Conservation (phyloP, 2,329 filamentous ascomycete species). For the Seiridium cupressi region DNA sequence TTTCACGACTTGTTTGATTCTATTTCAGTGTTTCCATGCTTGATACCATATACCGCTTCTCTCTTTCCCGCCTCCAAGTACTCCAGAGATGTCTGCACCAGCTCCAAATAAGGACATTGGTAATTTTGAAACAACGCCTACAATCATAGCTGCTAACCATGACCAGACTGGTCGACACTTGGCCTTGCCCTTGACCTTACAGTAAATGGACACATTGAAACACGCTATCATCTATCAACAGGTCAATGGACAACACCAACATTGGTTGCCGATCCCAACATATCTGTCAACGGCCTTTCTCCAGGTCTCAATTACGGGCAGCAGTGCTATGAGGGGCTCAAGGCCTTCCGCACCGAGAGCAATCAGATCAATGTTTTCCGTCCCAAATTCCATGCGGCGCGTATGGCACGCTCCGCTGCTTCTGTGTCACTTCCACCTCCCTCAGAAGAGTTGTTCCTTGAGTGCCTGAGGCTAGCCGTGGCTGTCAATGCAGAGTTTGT, state of each 20-base stretch:
- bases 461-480: background rate
- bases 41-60: background rate
- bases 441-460: conserved; percentile 1
- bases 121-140: background rate
- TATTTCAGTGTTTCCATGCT: background rate
- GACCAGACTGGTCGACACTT: conserved; percentile 8
- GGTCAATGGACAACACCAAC: background rate
- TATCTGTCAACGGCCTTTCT: background rate
- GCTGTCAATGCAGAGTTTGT: conserved; percentile 2
- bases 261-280: background rate
- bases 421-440: background rate
- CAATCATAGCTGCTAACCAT: background rate
- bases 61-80: background rate
- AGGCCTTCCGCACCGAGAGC: conserved; percentile 3
- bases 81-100: conserved; percentile 3
- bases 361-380: conserved; percentile 2
- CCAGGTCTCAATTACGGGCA: conserved; percentile 8
- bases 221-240: background rate
- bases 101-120: conserved; percentile 6
- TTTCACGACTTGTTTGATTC: no score
- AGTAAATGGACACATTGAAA: conserved; percentile 8
- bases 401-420: conserved; percentile 3
- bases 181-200: conserved; percentile 8
- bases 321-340: conserved; percentile 7
- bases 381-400: background rate